Conservation (phyloP, 176 grass and related monocot species). For the Elymus sibiricus region DNA sequence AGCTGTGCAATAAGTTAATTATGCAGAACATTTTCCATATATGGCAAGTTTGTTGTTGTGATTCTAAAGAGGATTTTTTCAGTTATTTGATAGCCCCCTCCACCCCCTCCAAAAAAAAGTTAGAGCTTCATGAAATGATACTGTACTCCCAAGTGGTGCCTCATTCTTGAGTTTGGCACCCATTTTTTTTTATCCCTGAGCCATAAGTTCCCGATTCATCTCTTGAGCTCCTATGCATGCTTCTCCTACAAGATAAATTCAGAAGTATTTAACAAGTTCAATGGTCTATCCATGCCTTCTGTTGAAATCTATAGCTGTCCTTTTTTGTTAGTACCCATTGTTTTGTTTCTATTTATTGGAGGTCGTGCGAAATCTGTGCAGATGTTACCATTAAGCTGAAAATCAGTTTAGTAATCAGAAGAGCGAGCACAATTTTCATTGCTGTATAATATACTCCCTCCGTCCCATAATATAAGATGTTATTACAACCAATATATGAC, state of each 20-base stretch:
- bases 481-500: too few species aligned
- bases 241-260: background rate
- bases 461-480: too few species aligned
- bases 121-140: background rate
- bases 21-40: background rate
- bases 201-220: background rate
- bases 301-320: background rate
- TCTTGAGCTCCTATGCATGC: conserved; percentile 14
- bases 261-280: conserved; percentile 8
- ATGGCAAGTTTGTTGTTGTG: background rate
- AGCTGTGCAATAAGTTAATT: background rate
- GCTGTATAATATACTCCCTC: background rate
- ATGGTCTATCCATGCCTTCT: background rate
- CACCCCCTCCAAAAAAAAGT: background rate
- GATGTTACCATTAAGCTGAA: background rate
- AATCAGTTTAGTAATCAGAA: background rate
- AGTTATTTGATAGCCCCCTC: background rate
- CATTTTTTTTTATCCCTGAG: too few species aligned
- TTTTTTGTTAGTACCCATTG: background rate
- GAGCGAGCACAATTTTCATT: background rate
- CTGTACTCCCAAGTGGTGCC: background rate
- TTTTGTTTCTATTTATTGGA: background rate
- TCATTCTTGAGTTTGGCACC: background rate
- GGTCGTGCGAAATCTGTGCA: background rate
- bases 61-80: background rate